Base-by-base conservation (phyloP, 305 asterid species). In the Solanum hybrid region DNA sequence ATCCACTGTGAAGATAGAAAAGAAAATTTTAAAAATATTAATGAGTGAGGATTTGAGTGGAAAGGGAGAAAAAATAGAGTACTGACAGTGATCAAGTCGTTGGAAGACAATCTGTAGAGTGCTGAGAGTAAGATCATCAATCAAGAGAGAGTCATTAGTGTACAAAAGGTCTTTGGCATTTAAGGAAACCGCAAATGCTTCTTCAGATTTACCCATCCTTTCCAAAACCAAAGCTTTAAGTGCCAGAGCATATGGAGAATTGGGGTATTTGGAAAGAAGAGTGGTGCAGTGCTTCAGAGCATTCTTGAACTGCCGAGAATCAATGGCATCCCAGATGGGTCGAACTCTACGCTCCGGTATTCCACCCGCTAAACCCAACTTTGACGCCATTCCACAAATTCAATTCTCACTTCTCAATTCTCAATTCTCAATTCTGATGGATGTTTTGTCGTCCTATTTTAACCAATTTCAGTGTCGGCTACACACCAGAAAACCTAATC, bases 301-400 rank as follows among this genome's bases (percentile, higher is more conserved):
- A 89, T 92, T 95, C 93, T 95, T 98, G 95, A 92, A 97, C 95
- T 96, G 99, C 88, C 99, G 99, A 85, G 99, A 94, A 88, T 97
- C 98, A 87, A 98, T 93, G 91, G 99, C 98, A 89, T 98, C 99
- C 99, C 99, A 95, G 81, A 98, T 93, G 79, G 98, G 98, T 85
- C 98, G 97, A 90, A 96, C 98, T 88, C 98, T 93, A 51, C 99
- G 97, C 95, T 97, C 99, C 93, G 99, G 98, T 42, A 97, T 93
- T 88, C 98, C 99, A 36, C 99, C 98, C 86, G 97, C 97, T 79
- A 98, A 91, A 64, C 99, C 99, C 90, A 96, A 94, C 91, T 96
- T 98, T 11, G 99, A 96, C n/a, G 99, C 93, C 99, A 98, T 97
- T 72, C 11, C 5, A 16, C 11, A 13, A 73, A 72, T 72, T 26